A percentile compares a stretch with the other conserved stretches of the same genome.
Evolutionary conservation across 192 early-diverging fungal genomes (phyloP).

Genomic region (Podila clonocystis): DNA sequence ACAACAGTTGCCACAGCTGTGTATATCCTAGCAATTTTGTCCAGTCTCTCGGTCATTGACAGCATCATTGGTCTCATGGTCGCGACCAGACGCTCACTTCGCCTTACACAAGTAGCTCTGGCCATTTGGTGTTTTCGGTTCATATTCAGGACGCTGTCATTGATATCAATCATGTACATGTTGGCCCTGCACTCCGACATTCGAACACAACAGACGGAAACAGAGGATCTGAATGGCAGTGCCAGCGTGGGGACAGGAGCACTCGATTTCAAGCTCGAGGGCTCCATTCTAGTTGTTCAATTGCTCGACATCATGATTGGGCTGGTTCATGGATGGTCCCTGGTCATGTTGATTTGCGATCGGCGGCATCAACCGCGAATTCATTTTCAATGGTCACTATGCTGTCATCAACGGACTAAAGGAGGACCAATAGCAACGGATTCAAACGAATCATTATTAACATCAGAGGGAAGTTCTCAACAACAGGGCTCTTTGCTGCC

Average conservation of each 20-base stretch:
- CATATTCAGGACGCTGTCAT: constrained; percentile 21
- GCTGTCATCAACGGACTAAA: no score
- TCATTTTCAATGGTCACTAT: no score
- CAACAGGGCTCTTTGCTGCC: no score
- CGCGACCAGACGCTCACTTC: constrained; percentile 24
- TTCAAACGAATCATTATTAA: no score
- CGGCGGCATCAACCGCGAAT: constrained; percentile 18
- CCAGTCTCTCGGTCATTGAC: constrained; percentile 34
- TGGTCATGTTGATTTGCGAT: constrained; percentile 41
- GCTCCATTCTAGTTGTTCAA: constrained; percentile 12
- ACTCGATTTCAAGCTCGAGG: background rate
- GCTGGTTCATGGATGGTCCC: constrained; percentile 43
- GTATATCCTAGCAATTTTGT: constrained; percentile 27
- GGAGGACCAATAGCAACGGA: no score
- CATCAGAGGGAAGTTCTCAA: no score
- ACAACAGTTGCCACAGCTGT: constrained; percentile 18
- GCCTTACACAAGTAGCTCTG: constrained; percentile 32
- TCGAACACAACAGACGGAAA: background rate
- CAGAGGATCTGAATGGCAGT: background rate
- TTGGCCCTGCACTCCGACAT: constrained; percentile 5
- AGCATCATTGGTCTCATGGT: constrained; percentile 42
- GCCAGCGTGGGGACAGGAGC: background rate
- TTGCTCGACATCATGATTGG: constrained; percentile 26
- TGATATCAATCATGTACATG: constrained; percentile 28
- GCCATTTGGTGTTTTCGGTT: constrained; percentile 46